phyloP scores from a whole-genome alignment of 2,329 filamentous ascomycete species.

The Plenodomus lindquistii region DNA sequence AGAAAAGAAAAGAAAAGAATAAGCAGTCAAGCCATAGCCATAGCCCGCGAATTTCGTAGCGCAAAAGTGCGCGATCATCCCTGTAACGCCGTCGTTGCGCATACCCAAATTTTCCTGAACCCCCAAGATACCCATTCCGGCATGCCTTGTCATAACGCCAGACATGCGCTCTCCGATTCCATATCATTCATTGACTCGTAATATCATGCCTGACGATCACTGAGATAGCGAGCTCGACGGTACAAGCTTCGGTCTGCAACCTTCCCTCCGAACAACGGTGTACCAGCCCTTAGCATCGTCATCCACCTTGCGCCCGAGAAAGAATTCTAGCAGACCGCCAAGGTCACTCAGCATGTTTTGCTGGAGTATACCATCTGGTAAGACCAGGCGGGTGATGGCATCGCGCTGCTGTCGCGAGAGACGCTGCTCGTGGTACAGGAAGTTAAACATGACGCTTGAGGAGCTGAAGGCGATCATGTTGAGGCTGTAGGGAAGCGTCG shows the following conservation, averaged over 20 bases:
- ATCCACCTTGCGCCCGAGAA: constrained; percentile 8
- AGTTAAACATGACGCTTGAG: constrained; percentile 32
- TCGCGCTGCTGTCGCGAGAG: constrained; percentile 24
- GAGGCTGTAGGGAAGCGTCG: constrained; percentile 27
- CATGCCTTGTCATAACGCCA: too few species aligned
- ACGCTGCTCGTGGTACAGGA: constrained; percentile 26
- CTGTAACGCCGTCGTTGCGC: too few species aligned
- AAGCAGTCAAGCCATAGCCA: too few species aligned
- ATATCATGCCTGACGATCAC: too few species aligned
- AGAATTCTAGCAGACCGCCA: constrained; percentile 24
- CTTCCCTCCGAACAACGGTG: constrained; percentile 18
- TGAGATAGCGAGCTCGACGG: background rate
- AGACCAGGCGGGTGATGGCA: constrained; percentile 21
- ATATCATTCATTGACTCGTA: too few species aligned
- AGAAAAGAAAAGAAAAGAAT: too few species aligned
- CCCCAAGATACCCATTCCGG: too few species aligned
- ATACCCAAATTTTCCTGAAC: too few species aligned
- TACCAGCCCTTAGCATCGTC: constrained; percentile 16
- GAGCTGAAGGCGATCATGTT: constrained; percentile 28
- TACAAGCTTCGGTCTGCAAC: constrained; percentile 16
- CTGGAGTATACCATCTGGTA: constrained; percentile 19
- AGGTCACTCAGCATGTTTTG: constrained; percentile 21
- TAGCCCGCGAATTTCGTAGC: too few species aligned
- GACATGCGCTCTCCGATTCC: too few species aligned
- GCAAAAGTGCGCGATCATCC: too few species aligned